These are phyloP conservation scores for Kodamaea restingae DNA, from an alignment of 805 yeast species.

Conservation along the genomic window DNA sequence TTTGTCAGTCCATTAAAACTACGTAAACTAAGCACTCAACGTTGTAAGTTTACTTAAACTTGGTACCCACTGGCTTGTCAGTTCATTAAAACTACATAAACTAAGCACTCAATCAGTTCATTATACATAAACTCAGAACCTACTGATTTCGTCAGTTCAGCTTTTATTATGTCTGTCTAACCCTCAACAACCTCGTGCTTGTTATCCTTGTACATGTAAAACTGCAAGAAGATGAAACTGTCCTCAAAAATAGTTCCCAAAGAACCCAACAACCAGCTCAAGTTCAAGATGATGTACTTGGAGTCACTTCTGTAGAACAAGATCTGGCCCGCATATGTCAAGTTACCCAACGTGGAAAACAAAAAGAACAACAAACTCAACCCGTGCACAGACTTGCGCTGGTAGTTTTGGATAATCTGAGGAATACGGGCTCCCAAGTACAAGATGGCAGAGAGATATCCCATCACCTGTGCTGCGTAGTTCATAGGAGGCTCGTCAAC, in stretches of 20 bases:
- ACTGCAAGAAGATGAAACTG: constrained; percentile 60
- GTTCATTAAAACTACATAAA: too few relatives aligned
- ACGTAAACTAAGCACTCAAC: too few relatives aligned
- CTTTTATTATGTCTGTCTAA: neutral
- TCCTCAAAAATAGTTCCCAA: constrained; percentile 76
- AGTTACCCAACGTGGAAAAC: constrained; percentile 69
- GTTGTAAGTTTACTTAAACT: too few relatives aligned
- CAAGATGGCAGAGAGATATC: constrained; percentile 63
- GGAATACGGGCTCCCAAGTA: constrained; percentile 72
- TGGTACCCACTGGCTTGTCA: too few relatives aligned
- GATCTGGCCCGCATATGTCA: constrained; percentile 73
- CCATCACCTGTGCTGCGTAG: constrained; percentile 62
- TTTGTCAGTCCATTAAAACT: too few relatives aligned
- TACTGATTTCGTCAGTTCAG: neutral
- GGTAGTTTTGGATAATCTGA: constrained; percentile 77
- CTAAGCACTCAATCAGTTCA: neutral
- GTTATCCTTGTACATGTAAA: constrained; percentile 51
- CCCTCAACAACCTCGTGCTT: constrained; percentile 9
- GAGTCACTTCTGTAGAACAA: constrained; percentile 60
- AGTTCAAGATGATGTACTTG: constrained; percentile 55
- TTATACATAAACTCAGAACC: neutral
- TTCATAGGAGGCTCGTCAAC: constrained; percentile 24
- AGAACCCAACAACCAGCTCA: constrained; percentile 77
- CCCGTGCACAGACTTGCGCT: constrained; percentile 77
- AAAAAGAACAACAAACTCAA: constrained; percentile 77